Percentiles rank a stretch among this genome's conserved stretches.
Evolutionary conservation across 768 basidiomycete genomes (phyloP).

Genomic region (Neoboletus brunneissimus): DNA sequence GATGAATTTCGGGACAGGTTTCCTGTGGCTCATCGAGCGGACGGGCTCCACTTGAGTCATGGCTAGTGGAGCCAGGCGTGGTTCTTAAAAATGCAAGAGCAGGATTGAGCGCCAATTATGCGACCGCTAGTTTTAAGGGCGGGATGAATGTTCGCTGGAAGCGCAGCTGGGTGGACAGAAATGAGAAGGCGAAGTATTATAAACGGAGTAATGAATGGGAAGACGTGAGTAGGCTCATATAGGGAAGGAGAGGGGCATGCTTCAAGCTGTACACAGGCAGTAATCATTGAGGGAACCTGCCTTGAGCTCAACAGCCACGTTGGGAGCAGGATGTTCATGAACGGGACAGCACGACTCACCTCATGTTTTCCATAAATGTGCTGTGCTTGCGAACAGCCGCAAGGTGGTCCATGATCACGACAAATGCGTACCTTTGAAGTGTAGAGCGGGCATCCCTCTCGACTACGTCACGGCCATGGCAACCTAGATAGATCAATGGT

Average conservation of each 20-base stretch:
- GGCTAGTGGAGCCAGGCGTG: slow-evolving; percentile 2
- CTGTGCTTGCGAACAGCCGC: slow-evolving; percentile 32
- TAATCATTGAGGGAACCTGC: slow-evolving; percentile 32
- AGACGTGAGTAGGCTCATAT: slow-evolving; percentile 31
- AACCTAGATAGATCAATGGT: slow-evolving; percentile 14
- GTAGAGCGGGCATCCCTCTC: slow-evolving; percentile 21
- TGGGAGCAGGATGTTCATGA: slow-evolving; percentile 32
- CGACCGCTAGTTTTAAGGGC: slow-evolving; percentile 7
- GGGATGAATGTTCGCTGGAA: slow-evolving; percentile 17
- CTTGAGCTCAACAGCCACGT: slow-evolving; percentile 38
- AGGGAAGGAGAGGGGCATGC: slow-evolving; percentile 26
- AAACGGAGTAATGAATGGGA: slow-evolving; percentile 26
- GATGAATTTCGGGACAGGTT: slow-evolving; percentile 65
- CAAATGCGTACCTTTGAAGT: slow-evolving; percentile 27
- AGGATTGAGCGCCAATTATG: slow-evolving; percentile 11
- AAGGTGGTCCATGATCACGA: slow-evolving; percentile 34
- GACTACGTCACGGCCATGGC: slow-evolving; percentile 28
- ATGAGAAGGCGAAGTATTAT: slow-evolving; percentile 31
- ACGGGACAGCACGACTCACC: slow-evolving; percentile 34
- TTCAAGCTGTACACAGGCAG: slow-evolving; percentile 32
- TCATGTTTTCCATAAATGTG: slow-evolving; percentile 38
- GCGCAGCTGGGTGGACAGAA: slow-evolving; percentile 27
- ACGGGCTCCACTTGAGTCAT: slow-evolving; percentile 31
- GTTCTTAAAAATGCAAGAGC: slow-evolving; percentile 7
- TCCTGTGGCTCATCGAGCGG: slow-evolving; percentile 59